Conservation (phyloP, 768 basidiomycete genomes). For the Mycena metata region DNA sequence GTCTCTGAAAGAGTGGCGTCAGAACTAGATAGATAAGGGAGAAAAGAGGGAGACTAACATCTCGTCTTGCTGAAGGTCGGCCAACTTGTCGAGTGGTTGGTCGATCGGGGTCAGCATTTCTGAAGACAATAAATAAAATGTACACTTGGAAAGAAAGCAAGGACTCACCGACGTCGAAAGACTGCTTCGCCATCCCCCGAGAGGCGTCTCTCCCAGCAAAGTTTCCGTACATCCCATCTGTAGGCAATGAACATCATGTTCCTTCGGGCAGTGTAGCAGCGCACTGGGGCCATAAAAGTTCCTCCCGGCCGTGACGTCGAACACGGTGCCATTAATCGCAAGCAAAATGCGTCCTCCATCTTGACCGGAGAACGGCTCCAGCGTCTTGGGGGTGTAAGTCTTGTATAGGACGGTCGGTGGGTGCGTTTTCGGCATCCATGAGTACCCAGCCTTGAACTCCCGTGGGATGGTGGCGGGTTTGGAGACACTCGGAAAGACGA, state of each 20-base stretch:
- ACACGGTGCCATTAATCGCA: constrained; percentile 89
- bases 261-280: constrained; percentile 43
- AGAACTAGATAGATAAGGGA: constrained; percentile 23
- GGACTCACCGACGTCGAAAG: constrained; percentile 83
- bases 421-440: constrained; percentile 91
- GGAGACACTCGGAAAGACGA: constrained; percentile 78
- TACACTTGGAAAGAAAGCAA: too few relatives aligned
- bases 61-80: constrained; percentile 84
- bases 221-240: constrained; percentile 97
- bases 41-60: constrained; percentile 67
- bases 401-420: constrained; percentile 83
- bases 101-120: constrained; percentile 94
- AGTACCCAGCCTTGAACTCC: constrained; percentile 88
- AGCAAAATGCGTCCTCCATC: constrained; percentile 83
- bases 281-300: constrained; percentile 96
- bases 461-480: constrained; percentile 64
- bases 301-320: constrained; percentile 91
- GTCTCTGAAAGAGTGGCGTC: constrained; percentile 64
- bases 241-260: constrained; percentile 10
- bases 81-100: constrained; percentile 86
- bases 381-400: constrained; percentile 83
- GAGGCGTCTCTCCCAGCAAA: constrained; percentile 98
- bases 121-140: constrained; percentile 41
- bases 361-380: constrained; percentile 74
- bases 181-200: constrained; percentile 97